phyloP scores from a whole-genome alignment of 106 monocot genomes.

The Dendrobium officinale region DNA sequence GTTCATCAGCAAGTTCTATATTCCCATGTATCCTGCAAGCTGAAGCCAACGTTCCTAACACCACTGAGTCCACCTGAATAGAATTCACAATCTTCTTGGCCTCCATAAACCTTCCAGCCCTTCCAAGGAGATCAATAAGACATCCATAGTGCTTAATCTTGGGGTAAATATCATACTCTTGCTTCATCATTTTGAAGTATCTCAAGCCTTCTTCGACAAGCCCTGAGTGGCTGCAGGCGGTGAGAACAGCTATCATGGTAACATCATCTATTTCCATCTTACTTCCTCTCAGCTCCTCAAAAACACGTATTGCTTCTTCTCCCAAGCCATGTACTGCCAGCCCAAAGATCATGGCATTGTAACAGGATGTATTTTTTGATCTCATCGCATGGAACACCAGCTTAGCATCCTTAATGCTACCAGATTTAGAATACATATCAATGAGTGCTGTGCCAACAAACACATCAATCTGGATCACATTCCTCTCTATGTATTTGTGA shows the following conservation, averaged over 20 bases:
- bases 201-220: slow-evolving; percentile 50
- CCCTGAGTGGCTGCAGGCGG: slow-evolving; percentile 59
- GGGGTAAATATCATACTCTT: slow-evolving; percentile 28
- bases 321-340: slow-evolving; percentile 61
- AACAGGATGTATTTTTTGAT: slow-evolving; percentile 42
- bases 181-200: slow-evolving; percentile 48
- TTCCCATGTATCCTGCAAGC: slow-evolving; percentile 36
- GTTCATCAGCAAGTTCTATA: slow-evolving; percentile 34
- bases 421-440: slow-evolving; percentile 71
- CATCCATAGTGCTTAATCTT: slow-evolving; percentile 65
- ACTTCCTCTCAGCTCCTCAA: slow-evolving; percentile 34
- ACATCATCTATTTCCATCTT: slow-evolving; percentile 42
- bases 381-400: slow-evolving; percentile 34
- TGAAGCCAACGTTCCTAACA: slow-evolving; percentile 37
- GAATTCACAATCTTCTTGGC: slow-evolving; percentile 33
- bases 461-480: slow-evolving; percentile 12
- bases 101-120: slow-evolving; percentile 51
- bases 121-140: slow-evolving; percentile 60
- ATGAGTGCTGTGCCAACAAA: slow-evolving; percentile 48
- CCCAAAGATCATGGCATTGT: slow-evolving; percentile 58
- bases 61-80: slow-evolving; percentile 31
- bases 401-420: slow-evolving; percentile 33
- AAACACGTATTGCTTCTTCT: slow-evolving; percentile 35
- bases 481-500: slow-evolving; percentile 13
- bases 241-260: slow-evolving; percentile 51